Base-by-base conservation (phyloP, 2,329 filamentous ascomycete genomes). In the Paecilomyces formosus region DNA sequence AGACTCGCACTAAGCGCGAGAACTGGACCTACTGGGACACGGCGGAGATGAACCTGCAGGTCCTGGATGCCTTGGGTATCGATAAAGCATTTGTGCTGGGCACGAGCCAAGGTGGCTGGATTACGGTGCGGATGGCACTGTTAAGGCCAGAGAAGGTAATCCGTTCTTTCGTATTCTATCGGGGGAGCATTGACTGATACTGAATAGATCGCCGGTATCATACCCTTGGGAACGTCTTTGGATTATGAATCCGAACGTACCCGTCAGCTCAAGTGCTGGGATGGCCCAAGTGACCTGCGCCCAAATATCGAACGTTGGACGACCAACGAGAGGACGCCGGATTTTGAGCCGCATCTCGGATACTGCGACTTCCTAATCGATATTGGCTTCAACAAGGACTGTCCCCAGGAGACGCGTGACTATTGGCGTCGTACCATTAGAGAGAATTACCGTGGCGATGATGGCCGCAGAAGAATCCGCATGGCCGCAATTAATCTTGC, bases 21-120 rank as follows among this genome's bases (percentile, higher is more conserved):
- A 73, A 81, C 53, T 83, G 75, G 64, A 83, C 80, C 5, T 83
- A 83, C 65, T 83, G 81, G 81, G 80, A 82, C 63, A 76, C 79
- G 0, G 79, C 79, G 1, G 72, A 76, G 57, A 81, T 85, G 79
- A 78, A 78, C 11, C 55, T 75, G 30, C 82, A 86, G 70, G 81
- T 82, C 1, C 74, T 86, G 75, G 78, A 83, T 45, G 74, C 74
- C 4, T 58, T 82, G 7, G 70, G 71, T 0, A 74, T 81, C 18
- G 62, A 73, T 13, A 77, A 75, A 61, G 74, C 74, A 0, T 81
- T 81, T 60, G 76, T 74, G 0, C 67, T 82, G 21, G 80, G 81
- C 0, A 82, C 80, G 1, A 81, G 78, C 59, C 81, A 83, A 65
- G 81, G 81, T 0, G 81, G 81, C 0, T 83, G 79, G 79, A 76